phyloP scores from a whole-genome alignment of 352 stramenopile species.

The Globisporangium yorkense region DNA sequence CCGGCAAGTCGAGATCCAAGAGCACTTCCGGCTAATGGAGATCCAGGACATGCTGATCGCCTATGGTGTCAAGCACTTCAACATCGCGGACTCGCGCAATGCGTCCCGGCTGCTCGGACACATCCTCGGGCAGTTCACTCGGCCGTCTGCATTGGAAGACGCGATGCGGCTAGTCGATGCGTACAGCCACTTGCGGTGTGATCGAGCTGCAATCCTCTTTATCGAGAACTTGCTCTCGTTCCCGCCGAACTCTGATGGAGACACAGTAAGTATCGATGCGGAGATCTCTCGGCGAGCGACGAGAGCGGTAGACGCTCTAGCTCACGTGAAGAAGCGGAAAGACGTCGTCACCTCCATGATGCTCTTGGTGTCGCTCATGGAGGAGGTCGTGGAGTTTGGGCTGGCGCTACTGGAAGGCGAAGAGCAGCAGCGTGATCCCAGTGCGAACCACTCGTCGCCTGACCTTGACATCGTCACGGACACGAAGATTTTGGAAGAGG shows the following conservation, averaged over 20 bases:
- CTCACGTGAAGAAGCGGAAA: conserved; percentile 33
- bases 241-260: conserved; percentile 1
- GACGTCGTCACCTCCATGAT: conserved; percentile 16
- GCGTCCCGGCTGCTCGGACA: conserved; percentile 45
- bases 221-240: conserved; percentile 57
- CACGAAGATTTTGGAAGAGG: conserved; percentile 1
- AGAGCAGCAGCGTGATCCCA: conserved; percentile 9
- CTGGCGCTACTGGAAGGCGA: conserved; percentile 41
- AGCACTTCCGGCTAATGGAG: conserved; percentile 64
- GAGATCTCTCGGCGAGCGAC: conserved; percentile 12
- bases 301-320: conserved; percentile 26
- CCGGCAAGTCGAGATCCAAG: conserved; percentile 44
- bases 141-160: conserved; percentile 41
- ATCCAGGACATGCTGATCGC: conserved; percentile 70
- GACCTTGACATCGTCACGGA: background rate
- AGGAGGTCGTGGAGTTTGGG: conserved; percentile 48
- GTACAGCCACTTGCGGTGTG: conserved; percentile 42
- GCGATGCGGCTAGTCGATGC: conserved; percentile 58
- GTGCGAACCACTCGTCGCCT: background rate
- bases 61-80: conserved; percentile 54
- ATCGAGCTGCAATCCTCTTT: conserved; percentile 47
- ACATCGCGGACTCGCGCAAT: conserved; percentile 41
- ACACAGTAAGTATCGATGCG: background rate
- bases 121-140: conserved; percentile 47
- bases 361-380: conserved; percentile 33